A percentile compares a stretch with the other conserved stretches of the same genome.
These are phyloP conservation scores for Amanita rimosa DNA, from an alignment of 768 basidiomycete genomes.

Conservation along the genomic window DNA sequence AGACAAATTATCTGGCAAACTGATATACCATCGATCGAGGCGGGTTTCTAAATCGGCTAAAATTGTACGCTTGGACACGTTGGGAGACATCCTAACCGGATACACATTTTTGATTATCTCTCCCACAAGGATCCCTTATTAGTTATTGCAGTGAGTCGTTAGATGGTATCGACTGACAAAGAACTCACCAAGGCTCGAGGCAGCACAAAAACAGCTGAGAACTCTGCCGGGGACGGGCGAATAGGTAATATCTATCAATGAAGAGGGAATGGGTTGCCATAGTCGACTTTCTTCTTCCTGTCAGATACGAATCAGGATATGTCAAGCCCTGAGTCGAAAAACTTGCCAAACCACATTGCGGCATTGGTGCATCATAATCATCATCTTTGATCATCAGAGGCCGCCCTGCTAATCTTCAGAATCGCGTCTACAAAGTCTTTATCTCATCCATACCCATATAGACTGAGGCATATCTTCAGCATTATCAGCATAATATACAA, in stretches of 20 bases:
- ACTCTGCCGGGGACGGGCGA: conserved; percentile 33
- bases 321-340: not conserved
- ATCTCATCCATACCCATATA: conserved; percentile 46
- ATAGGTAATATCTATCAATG: conserved; percentile 29
- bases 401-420: conserved; percentile 33
- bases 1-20: conserved; percentile 51
- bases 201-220: conserved; percentile 45
- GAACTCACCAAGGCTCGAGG: conserved; percentile 45
- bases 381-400: conserved; percentile 56
- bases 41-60: conserved; percentile 49
- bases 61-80: conserved; percentile 33
- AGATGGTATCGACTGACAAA: not conserved
- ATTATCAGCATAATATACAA: not conserved
- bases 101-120: conserved; percentile 59
- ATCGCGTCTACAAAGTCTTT: conserved; percentile 1
- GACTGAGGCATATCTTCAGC: conserved; percentile 50
- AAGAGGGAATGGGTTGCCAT: conserved; percentile 38
- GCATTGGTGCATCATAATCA: conserved; percentile 60
- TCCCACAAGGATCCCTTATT: conserved; percentile 53
- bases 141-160: not conserved
- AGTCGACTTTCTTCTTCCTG: conserved; percentile 48
- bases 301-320: conserved; percentile 3
- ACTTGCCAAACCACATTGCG: conserved; percentile 41
- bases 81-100: conserved; percentile 45
- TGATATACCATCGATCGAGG: conserved; percentile 66